These are phyloP conservation scores for Alternaria gaisen DNA, from an alignment of 2,329 filamentous ascomycete species.

Conservation along the genomic window DNA sequence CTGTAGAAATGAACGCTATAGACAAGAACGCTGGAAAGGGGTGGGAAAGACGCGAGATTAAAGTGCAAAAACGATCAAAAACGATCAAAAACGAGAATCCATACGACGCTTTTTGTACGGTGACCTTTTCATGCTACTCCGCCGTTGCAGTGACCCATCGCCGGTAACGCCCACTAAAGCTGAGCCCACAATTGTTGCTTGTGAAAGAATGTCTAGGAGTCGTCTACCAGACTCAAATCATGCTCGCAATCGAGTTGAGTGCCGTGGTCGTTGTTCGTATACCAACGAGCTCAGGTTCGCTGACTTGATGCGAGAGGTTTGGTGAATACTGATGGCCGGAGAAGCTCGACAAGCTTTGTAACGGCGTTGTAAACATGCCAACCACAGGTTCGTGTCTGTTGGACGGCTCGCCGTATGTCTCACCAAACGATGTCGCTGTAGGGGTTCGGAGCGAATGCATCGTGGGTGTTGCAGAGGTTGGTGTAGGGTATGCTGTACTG, in stretches of 20 bases:
- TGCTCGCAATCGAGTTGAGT: constrained; percentile 48
- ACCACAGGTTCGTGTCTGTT: constrained; percentile 37
- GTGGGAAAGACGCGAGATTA: not conserved
- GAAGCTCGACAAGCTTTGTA: constrained; percentile 39
- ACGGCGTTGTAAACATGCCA: constrained; percentile 43
- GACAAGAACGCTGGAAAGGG: constrained; percentile 16
- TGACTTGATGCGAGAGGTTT: constrained; percentile 40
- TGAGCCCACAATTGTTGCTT: not conserved
- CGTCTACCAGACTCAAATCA: constrained; percentile 34
- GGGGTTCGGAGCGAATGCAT: constrained; percentile 35
- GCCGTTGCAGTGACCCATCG: not conserved
- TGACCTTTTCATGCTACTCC: not conserved
- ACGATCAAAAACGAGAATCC: constrained; percentile 4
- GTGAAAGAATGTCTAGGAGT: not conserved
- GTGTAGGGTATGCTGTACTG: constrained; percentile 38
- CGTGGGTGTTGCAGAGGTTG: constrained; percentile 32
- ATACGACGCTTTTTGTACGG: not conserved
- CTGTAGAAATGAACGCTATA: constrained; percentile 5
- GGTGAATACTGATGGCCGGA: constrained; percentile 28
- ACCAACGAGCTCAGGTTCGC: constrained; percentile 48
- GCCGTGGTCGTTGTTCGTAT: constrained; percentile 42
- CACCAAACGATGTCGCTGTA: constrained; percentile 26
- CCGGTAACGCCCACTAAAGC: not conserved
- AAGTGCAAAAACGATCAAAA: not conserved
- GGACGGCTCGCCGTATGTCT: constrained; percentile 16